Evolutionary conservation across 108 stramenopile species (phyloP).

Genomic region (Fragilaria crotonensis): DNA sequence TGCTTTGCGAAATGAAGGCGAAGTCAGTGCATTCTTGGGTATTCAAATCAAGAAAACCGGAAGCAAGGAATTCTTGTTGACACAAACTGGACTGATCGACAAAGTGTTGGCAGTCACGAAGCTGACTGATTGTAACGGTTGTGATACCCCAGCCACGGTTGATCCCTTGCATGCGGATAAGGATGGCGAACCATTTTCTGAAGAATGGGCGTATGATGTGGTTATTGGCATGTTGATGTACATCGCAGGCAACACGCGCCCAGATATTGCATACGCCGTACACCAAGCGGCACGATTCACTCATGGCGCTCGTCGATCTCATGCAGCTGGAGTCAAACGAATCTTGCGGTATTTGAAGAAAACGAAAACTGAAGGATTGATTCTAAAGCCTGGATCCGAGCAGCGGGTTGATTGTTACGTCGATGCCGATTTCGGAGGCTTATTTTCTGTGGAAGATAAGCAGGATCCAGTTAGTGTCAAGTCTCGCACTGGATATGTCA

Average conservation of each 20-base stretch:
- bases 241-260: constrained; percentile 8
- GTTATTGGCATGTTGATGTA: constrained; percentile 6
- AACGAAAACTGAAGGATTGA: constrained; percentile 33
- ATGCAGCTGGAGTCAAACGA: constrained; percentile 16
- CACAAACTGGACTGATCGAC: constrained; percentile 23
- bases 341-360: constrained; percentile 19
- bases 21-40: background rate
- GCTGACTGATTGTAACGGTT: constrained; percentile 13
- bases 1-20: constrained; percentile 5
- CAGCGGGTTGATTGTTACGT: constrained; percentile 26
- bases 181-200: constrained; percentile 21
- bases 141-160: constrained; percentile 8
- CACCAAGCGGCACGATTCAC: constrained; percentile 8
- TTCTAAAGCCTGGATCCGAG: constrained; percentile 14
- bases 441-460: constrained; percentile 19
- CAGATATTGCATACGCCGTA: constrained; percentile 14
- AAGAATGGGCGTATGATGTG: constrained; percentile 20
- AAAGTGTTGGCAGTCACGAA: constrained; percentile 19
- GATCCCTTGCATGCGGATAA: constrained; percentile 16
- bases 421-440: constrained; percentile 42
- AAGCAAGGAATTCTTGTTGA: constrained; percentile 3
- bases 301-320: constrained; percentile 8
- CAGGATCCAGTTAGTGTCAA: constrained; percentile 18
- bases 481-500: constrained; percentile 43
- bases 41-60: background rate